Percentiles rank a stretch among this genome's conserved stretches.
Conservation (phyloP, 306 rosid species). For the Sphenostylis stenocarpa region DNA sequence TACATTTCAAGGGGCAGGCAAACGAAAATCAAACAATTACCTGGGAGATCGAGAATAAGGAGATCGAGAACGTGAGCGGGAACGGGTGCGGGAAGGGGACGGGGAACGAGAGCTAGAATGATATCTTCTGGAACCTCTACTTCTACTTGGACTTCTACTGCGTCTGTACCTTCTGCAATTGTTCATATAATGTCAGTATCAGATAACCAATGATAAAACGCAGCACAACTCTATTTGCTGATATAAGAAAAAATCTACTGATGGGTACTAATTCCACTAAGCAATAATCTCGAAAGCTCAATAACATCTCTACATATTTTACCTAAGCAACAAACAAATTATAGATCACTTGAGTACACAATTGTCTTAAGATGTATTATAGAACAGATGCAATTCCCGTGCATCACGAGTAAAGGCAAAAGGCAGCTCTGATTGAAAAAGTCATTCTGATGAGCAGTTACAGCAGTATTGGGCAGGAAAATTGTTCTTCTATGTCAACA, state of each 20-base stretch:
- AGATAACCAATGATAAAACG: not conserved
- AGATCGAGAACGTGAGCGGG: constrained; percentile 40
- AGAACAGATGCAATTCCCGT: not conserved
- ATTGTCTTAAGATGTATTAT: not conserved
- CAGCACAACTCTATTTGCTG: not conserved
- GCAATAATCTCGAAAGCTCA: not conserved
- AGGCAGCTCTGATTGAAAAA: not conserved
- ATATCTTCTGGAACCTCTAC: constrained; percentile 69
- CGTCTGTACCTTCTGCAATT: constrained; percentile 66
- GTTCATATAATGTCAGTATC: constrained; percentile 3
- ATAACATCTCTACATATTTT: not conserved
- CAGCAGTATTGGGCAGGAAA: not conserved
- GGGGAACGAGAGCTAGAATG: constrained; percentile 51
- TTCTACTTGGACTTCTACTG: constrained; percentile 84
- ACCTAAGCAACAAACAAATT: not conserved
- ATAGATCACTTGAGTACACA: not conserved
- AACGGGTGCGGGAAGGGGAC: constrained; percentile 40
- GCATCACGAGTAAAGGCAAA: not conserved
- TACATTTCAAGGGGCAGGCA: not conserved
- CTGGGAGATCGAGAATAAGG: constrained; percentile 76
- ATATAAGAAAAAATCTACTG: not conserved
- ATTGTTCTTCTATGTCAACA: not conserved
- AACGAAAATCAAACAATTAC: constrained; percentile 38
- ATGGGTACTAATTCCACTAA: not conserved
- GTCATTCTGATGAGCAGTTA: not conserved